Base-by-base conservation (phyloP, 805 yeast genomes). In the Yarrowia keelungensis region DNA sequence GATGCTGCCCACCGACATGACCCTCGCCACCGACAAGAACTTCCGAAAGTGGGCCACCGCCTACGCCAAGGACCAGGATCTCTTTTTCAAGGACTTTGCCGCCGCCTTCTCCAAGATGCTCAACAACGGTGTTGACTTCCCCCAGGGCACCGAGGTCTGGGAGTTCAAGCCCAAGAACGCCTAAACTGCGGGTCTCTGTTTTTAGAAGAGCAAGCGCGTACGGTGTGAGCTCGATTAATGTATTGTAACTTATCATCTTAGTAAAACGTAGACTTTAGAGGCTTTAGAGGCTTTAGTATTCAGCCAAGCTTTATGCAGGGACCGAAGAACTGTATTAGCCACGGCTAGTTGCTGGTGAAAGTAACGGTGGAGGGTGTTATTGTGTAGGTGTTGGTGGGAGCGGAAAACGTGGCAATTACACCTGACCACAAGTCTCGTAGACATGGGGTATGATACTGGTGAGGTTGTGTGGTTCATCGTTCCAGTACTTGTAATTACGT, bases 1-100 rank as follows among this genome's bases (percentile, higher is more conserved):
- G 94, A 90, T 90, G 96, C 77, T 90, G 68, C 90, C 89, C 46
- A 85, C 94, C 12, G 96, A 90, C 75, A 82, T 86, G 81, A 87
- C 90, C 15, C 77, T 89, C 41, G 74, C 84, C 9, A 81, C 84
- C 73, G 91, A 88, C 76, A 81, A 85, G n/a, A 80, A 79, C 62
- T 90, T 86, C 76, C 78, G 79, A 72, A 78, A 81, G 70, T 84
- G 86, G 82, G 91, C 86, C 19, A 81, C 83, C 70, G 77, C 78
- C 65, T 90, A 86, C 77, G 91, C 94, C 36, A 79, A 80, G 39
- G 88, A 90, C 76, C 83, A 84, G 71, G 83, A 81, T 35, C 72
- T 77, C 14, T 90, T 87, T 78, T 85, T 87, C 75, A 77, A 79
- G 69, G 90, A 88, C 73, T 91, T 89, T 77, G 80, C 87, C 1